Base-by-base conservation (phyloP, 2,329 filamentous ascomycete genomes). In the Phyllosticta citribraziliensis region DNA sequence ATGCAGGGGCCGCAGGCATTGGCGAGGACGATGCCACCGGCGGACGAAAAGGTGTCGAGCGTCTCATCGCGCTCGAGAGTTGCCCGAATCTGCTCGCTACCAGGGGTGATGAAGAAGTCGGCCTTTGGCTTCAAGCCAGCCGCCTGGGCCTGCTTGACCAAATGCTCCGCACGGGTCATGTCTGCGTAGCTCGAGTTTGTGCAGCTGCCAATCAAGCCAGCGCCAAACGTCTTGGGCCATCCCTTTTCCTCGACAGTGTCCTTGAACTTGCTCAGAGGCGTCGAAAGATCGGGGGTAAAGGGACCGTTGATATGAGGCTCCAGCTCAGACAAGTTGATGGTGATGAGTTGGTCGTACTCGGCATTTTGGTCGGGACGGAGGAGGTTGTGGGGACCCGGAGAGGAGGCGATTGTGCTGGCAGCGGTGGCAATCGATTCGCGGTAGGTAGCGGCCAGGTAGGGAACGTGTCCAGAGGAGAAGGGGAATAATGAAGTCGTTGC, bases 181-280 rank as follows among this genome's bases (percentile, higher is more conserved):
- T 99, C 94, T 76, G 97, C 88, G 74, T 97, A 99, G 2, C 94
- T 97, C 74, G 90, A 96, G 82, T 99, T 99, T 57, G 94, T 99
- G 81, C 94, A 99, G 78, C 91, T 96, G 63, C 94, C 94, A 71
- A 99, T 99, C 60, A 99, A 82, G 57, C 92, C 92, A 25, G 94
- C 93, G 12, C 91, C 94, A 64, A 99, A 88, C 65, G 87, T 91
- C 71, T 89, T 84, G 2, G 94, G 94, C 94, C 94, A 99, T 57
- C 88, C 79, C 74, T 97, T 91, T 68, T 88, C 82, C 75, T 88
- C 82, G 22, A 97, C 90, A 1, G 88, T 86, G 62, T 89, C 83
- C 71, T 91, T 91, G 79, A 99, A 99, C 70, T 87, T 82, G 56
- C 92, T 97, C 60, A 99, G 78, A 4, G 94, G 93, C 0, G 91